Percentiles rank a stretch among this genome's conserved stretches.
Conservation (phyloP, 106 monocot genomes). For the Platanthera guangdongensis region DNA sequence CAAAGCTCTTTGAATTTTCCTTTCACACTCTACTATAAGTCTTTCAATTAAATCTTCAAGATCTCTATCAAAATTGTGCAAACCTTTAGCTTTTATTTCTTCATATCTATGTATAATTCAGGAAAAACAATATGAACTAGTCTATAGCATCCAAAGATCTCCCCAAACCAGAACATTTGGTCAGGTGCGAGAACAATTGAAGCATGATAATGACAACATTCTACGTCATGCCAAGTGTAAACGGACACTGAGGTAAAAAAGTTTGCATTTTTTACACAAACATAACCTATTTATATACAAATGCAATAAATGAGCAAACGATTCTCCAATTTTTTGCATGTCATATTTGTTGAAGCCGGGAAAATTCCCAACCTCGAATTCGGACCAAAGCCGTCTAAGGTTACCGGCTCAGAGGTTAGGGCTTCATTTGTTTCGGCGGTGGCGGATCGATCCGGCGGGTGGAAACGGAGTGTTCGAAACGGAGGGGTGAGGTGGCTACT, state of each 20-base stretch:
- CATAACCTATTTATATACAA: background rate
- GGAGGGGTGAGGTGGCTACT: too few species aligned
- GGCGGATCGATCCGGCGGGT: too few species aligned
- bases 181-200: too few species aligned
- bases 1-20: slow-evolving; percentile 91
- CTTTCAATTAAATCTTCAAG: slow-evolving; percentile 84
- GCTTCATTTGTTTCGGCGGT: too few species aligned
- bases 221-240: background rate
- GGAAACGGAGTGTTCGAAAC: too few species aligned
- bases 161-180: background rate
- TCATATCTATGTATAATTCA: slow-evolving; percentile 56
- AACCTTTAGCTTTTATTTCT: slow-evolving; percentile 63
- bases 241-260: background rate
- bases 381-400: too few species aligned
- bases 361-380: too few species aligned
- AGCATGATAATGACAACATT: background rate
- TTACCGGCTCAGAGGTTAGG: too few species aligned
- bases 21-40: slow-evolving; percentile 84
- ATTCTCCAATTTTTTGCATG: background rate
- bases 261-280: background rate
- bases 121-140: slow-evolving; percentile 10
- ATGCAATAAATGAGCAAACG: background rate
- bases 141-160: background rate
- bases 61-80: slow-evolving; percentile 78
- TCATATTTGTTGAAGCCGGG: too few species aligned